Base-by-base conservation (phyloP, 2,329 filamentous ascomycete species). In the Hypoxylon sp. region DNA sequence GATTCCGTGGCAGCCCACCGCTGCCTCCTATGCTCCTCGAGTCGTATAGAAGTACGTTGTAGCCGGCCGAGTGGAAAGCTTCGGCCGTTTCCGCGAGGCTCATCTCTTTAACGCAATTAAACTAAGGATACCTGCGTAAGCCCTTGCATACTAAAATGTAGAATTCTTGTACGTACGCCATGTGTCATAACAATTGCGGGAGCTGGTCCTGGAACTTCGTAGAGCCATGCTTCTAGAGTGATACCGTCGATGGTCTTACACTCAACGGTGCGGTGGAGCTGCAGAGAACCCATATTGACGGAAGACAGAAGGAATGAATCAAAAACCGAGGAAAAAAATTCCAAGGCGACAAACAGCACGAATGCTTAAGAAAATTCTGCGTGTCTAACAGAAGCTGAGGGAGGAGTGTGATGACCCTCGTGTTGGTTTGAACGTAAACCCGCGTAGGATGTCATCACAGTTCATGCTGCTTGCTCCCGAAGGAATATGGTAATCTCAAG, bases 41-140 rank as follows among this genome's bases (percentile, higher is more conserved):
- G 37, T 76, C 74, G 41, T 74, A 76, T 5, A 73, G 50, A 0
- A 75, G 37, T 1, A 66, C 73, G 30, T 70, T 73, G 53, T 60
- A 73, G 0, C 73, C 74, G 0, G 4, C 2, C 0, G 50, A 34
- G 1, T 72, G 70, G 45, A 75, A 74, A 0, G n/a, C 27, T 46
- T 70, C 63, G 7, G 72, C 74, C 0, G 61, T 58, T 1, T 76
- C 69, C 2, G 68, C 19, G 0, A 75, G 43, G 1, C 25, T 59
- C 70, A 74, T 74, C 30, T 74, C 74, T 46, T 75, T 74, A 32
- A 73, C 69, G 29, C 65, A 71, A 48, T 75, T 75, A 51, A 76
- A 73, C 73, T 74, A 50, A n/a, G 14, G 43, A 16, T 16, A 39
- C 14, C 5, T 39, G 14, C 6, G 43, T 65, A n/a, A 61, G 54